Evolutionary conservation across 768 basidiomycete genomes (phyloP), one percentile per base, ranked within the genome.

Genomic region (Aureoboletus auriporus): DNA sequence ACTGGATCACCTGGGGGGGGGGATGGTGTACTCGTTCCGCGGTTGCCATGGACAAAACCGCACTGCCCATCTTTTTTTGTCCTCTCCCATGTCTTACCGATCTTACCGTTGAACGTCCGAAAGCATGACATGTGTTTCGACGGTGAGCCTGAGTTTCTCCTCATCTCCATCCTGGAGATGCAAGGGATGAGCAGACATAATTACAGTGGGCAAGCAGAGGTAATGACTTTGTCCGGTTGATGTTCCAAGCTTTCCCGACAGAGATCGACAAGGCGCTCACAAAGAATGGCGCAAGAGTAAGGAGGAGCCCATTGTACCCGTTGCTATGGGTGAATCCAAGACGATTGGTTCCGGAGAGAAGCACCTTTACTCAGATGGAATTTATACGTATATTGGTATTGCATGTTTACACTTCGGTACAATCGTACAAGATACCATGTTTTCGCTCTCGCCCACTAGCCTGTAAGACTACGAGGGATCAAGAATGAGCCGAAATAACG

Each of bases 61-160:
- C 65, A 75, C 66, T 71, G 66, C 16, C 83, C 84, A 50, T 90
- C 87, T 55, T 89, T 23, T 2, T 23, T 23, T 86, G 57, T 90
- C 89, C 54, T 89, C 88, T 30, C 89, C 89, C 63, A 80, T 60
- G 64, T 92, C 89, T 55, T 92, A 92, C 34, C 89, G 78, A 56
- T 83, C 75, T 35, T 89, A 76, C 37, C 83, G 73, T 9, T 71
- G 72, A 1, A 89, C 77, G 56, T 93, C 92, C 0, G 88, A 90
- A 3, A 93, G 80, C 4, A 93, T 85, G 8, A 80, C 78, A 52
- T 93, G 76, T 3, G 89, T 88, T 66, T 93, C 92, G 1, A 75
- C 81, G 28, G 90, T 83, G 17, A 92, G 76, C 68, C 97, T 96
- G 80, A 98, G 97, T 58, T 90, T 89, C 63, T 96, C 95, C 59